Conservation (phyloP, 306 rosid species). For the Lithocarpus polystachyus region DNA sequence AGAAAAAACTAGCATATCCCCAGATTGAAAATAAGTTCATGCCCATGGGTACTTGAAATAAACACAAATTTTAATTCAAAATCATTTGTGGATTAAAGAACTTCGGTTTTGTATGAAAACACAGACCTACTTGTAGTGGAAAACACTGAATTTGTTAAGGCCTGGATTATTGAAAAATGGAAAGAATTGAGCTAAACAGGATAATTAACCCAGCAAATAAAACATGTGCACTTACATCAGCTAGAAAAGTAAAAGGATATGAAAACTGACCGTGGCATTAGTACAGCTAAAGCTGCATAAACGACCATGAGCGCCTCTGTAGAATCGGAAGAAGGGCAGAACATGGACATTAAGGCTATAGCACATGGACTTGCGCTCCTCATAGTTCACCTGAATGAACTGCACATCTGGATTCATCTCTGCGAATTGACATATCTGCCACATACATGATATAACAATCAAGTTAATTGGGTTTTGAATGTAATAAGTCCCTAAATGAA, state of each 20-base stretch:
- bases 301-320: constrained; percentile 89
- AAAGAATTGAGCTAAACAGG: not conserved
- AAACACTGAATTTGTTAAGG: not conserved
- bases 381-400: constrained; percentile 79
- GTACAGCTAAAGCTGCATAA: constrained; percentile 94
- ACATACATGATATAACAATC: constrained; percentile 11
- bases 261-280: constrained; percentile 76
- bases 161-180: not conserved
- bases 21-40: too few relatives aligned
- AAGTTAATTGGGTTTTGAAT: not conserved
- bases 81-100: not conserved
- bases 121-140: not conserved
- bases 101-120: not conserved
- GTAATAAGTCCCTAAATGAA: not conserved
- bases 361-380: constrained; percentile 81
- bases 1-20: not conserved
- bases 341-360: constrained; percentile 88
- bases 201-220: not conserved
- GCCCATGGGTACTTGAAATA: too few relatives aligned
- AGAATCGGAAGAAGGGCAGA: constrained; percentile 87
- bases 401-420: constrained; percentile 80
- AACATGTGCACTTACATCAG: not conserved
- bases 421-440: constrained; percentile 80
- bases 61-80: not conserved
- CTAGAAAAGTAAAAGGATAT: not conserved